Base-by-base conservation (phyloP, 768 basidiomycete species). In the Suillus spraguei region DNA sequence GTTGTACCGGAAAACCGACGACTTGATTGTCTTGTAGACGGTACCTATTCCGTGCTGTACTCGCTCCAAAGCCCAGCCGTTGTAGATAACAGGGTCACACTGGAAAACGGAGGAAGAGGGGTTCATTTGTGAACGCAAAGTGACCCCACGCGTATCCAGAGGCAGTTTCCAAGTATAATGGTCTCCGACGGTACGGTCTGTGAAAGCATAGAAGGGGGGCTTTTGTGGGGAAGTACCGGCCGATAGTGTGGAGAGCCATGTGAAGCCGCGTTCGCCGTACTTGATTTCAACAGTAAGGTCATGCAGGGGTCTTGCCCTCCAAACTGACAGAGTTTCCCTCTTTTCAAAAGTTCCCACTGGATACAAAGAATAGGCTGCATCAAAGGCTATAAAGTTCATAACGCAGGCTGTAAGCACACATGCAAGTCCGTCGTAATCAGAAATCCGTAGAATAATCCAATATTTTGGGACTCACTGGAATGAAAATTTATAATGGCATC, bases 381-480 rank as follows among this genome's bases (percentile, higher is more conserved):
- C 70, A 65, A 75, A 75, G 0, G 77, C 73, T 60, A 82, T 79
- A 7, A 80, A 54, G 64, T 82, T 82, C 77, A 82, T 79, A 2
- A 81, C 80, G 55, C 73, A 73, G 5, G 80, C 81, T 81, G 49
- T 39, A 64, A 13, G 59, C 39, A 36, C 28, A 11, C 39, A 5
- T 17, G 22, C 24, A 24, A 35, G 20, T 20, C 38, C 54, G 8
- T 55, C 41, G 5, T 17, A 33, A 24, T 46, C 46, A 55, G 5
- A 32, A 17, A 41, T 46, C 33, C 41, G n/a, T 4, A 32, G 62
- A 10, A 65, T 54, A 9, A 59, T 33, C 49, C 10, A 13, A 52
- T 9, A 17, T 33, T 13, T 14, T 6, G 46, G 13, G 11, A 66
- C 79, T 35, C 49, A 82, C 82, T 81, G 2, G 80, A 80, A 61